Conservation (phyloP, 1,139 yeast species). For the Saccharomyces hybrid region DNA sequence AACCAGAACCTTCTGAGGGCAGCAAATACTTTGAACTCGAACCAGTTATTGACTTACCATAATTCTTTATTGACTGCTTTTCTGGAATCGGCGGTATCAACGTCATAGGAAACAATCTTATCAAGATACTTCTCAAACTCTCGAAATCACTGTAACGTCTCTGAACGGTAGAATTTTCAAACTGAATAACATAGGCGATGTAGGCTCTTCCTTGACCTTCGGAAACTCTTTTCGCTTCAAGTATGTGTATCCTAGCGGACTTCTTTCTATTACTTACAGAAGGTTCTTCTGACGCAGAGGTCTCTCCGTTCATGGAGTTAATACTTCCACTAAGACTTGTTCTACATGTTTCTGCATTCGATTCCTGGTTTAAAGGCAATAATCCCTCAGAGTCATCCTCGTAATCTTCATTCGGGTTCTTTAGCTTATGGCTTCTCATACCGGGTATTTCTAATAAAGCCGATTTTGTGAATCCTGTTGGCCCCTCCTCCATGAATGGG, state of each 20-base stretch:
- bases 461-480: constrained; percentile 1
- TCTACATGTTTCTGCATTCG: constrained; percentile 2
- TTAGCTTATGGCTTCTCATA: constrained; percentile 7
- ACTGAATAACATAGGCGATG: constrained; percentile 70
- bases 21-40: constrained; percentile 23
- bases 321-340: constrained; percentile 3
- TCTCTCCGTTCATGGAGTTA: constrained; percentile 3
- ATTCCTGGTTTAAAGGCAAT: constrained; percentile 7
- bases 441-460: constrained; percentile 4
- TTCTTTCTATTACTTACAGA: not conserved
- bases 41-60: constrained; percentile 28
- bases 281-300: constrained; percentile 3
- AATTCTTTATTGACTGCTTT: constrained; percentile 46
- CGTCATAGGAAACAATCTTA: constrained; percentile 69
- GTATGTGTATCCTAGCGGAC: constrained; percentile 36
- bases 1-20: constrained; percentile 27
- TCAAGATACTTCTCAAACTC: constrained; percentile 59
- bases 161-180: constrained; percentile 52
- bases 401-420: constrained; percentile 21
- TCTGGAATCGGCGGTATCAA: constrained; percentile 94
- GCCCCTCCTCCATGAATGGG: constrained; percentile 20
- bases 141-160: constrained; percentile 92
- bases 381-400: constrained; percentile 17
- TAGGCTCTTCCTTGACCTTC: constrained; percentile 69
- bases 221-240: constrained; percentile 70